A percentile compares a stretch with the other conserved stretches of the same genome.
phyloP scores from a whole-genome alignment of 495 filamentous ascomycete species.

The Clavariopsis aquatica region DNA sequence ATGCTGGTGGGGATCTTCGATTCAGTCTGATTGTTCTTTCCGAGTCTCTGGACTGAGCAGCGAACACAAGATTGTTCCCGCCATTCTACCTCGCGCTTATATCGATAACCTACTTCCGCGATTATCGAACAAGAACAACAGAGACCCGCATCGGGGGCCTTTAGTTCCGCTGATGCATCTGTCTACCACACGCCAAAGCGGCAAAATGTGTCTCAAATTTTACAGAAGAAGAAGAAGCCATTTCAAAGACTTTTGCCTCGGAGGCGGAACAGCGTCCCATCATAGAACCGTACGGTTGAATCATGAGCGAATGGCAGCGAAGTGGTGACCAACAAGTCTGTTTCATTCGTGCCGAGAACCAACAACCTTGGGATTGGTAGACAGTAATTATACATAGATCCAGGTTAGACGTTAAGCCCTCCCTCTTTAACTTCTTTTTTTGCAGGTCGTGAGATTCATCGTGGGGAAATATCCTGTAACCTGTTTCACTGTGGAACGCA shows the following conservation, averaged over 20 bases:
- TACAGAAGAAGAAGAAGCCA: neutral
- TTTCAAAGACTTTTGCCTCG: neutral
- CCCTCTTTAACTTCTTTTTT: neutral
- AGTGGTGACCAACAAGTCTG: conserved; percentile 1
- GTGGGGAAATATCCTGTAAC: conserved; percentile 1
- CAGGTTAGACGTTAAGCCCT: neutral
- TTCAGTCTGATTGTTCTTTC: conserved; percentile 61
- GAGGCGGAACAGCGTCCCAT: conserved; percentile 8
- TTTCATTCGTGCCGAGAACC: neutral
- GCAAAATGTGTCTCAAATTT: conserved; percentile 11
- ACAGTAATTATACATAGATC: neutral
- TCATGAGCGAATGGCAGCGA: conserved; percentile 8
- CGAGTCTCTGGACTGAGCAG: conserved; percentile 42
- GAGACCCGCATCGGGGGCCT: conserved; percentile 1
- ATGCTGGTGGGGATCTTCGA: conserved; percentile 51
- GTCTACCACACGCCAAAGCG: conserved; percentile 14
- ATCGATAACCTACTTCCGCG: neutral
- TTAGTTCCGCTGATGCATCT: conserved; percentile 12
- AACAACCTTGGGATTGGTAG: neutral
- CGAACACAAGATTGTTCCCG: neutral
- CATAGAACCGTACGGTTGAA: neutral
- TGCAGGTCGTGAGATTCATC: conserved; percentile 8
- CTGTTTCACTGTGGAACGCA: conserved; percentile 12
- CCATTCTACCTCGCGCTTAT: neutral
- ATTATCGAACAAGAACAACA: neutral